A percentile compares a stretch with the other conserved stretches of the same genome.
Evolutionary conservation across 352 stramenopile genomes (phyloP).

Genomic region (Phytophthora cajani): DNA sequence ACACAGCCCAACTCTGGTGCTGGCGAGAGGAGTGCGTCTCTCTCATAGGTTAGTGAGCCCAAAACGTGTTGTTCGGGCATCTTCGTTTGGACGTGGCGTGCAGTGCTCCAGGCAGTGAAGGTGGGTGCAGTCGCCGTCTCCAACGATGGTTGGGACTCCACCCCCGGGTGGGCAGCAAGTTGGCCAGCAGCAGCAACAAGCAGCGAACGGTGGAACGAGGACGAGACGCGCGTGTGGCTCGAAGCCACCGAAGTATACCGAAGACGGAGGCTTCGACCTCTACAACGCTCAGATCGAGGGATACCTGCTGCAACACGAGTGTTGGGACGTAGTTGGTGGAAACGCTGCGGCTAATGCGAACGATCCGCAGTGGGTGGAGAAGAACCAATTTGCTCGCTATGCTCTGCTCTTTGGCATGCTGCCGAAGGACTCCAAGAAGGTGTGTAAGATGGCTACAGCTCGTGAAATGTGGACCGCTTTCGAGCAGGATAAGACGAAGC

Average conservation of each 20-base stretch:
- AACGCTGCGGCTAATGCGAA: not conserved
- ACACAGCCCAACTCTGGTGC: not conserved
- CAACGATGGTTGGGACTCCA: not conserved
- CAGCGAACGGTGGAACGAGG: not conserved
- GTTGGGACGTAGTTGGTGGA: not conserved
- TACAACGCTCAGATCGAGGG: not conserved
- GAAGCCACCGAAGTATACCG: not conserved
- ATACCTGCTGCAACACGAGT: not conserved
- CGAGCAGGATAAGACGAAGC: slow-evolving; percentile 13
- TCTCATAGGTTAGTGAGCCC: not conserved
- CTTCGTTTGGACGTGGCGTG: not conserved
- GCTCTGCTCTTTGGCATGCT: not conserved
- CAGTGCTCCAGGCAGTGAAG: not conserved
- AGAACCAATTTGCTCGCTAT: slow-evolving; percentile 10
- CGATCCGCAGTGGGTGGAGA: slow-evolving; percentile 1
- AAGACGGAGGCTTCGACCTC: not conserved
- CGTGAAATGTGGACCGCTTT: slow-evolving; percentile 9
- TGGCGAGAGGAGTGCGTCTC: not conserved
- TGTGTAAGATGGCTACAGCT: not conserved
- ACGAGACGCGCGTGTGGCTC: not conserved
- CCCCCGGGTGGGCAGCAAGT: not conserved
- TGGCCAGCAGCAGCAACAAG: not conserved
- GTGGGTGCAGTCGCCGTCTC: not conserved
- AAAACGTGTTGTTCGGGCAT: not conserved
- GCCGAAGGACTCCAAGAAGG: slow-evolving; percentile 16